A percentile compares a stretch with the other conserved stretches of the same genome.
phyloP scores from a whole-genome alignment of 805 yeast genomes.

The Kregervanrija fluxuum region DNA sequence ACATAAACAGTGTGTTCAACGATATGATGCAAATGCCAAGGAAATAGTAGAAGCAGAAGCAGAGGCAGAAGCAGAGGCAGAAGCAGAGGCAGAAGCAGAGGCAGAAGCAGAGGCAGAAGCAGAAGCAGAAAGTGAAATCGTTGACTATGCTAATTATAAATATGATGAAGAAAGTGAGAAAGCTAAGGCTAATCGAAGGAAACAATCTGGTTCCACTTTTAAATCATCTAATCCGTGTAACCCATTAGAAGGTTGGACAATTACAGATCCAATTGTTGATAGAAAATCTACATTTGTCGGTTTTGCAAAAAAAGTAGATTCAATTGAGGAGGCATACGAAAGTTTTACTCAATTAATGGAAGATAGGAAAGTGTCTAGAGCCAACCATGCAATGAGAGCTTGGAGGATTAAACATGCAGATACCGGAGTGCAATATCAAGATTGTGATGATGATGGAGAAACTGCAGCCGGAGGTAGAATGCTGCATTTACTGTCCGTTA shows the following conservation, averaged over 20 bases:
- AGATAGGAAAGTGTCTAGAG: conserved; percentile 60
- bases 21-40: background rate
- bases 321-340: conserved; percentile 60
- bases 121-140: conserved; percentile 1
- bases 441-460: conserved; percentile 96
- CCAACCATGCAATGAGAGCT: conserved; percentile 80
- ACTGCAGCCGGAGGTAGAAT: conserved; percentile 90
- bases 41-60: background rate
- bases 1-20: no score
- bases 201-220: background rate
- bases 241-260: conserved; percentile 65
- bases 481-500: conserved; percentile 63
- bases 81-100: conserved; percentile 1
- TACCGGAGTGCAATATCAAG: conserved; percentile 58
- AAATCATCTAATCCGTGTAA: conserved; percentile 24
- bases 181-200: conserved; percentile 13
- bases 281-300: conserved; percentile 83
- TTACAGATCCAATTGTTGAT: conserved; percentile 73
- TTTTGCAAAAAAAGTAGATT: conserved; percentile 52
- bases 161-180: conserved; percentile 25
- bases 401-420: conserved; percentile 61
- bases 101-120: conserved; percentile 4
- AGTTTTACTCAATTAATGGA: conserved; percentile 44
- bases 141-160: conserved; percentile 10
- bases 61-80: background rate